A percentile compares a stretch with the other conserved stretches of the same genome.
phyloP scores from a whole-genome alignment of 768 basidiomycete species.

The Clitopilus passeckerianus region DNA sequence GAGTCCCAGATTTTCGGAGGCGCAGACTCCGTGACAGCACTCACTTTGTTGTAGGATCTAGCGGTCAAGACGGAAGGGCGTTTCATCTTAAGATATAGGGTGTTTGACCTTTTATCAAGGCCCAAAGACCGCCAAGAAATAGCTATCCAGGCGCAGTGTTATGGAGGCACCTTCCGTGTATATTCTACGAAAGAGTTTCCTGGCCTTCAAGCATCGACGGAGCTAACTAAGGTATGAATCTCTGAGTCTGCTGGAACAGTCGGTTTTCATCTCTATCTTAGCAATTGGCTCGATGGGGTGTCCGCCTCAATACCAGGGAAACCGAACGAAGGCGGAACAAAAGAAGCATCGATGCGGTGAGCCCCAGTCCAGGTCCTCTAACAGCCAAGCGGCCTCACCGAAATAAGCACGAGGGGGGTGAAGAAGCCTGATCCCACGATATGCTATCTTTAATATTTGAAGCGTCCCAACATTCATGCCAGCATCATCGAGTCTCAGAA shows the following conservation, averaged over 20 bases:
- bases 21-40: background rate
- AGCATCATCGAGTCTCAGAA: too few species aligned
- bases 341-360: conserved; percentile 6
- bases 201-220: conserved; percentile 59
- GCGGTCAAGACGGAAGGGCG: conserved; percentile 64
- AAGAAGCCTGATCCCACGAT: background rate
- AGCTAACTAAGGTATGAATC: conserved; percentile 55
- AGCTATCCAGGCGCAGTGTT: conserved; percentile 58
- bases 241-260: background rate
- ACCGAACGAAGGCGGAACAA: conserved; percentile 47
- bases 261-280: conserved; percentile 10
- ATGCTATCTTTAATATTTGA: too few species aligned
- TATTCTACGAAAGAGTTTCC: conserved; percentile 74
- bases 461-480: too few species aligned
- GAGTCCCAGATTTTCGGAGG: conserved; percentile 14
- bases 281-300: conserved; percentile 53
- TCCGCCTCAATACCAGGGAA: conserved; percentile 56
- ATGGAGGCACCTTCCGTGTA: conserved; percentile 57
- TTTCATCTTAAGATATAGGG: conserved; percentile 62
- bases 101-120: conserved; percentile 54
- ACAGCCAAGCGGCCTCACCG: background rate
- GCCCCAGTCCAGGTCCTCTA: background rate
- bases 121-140: conserved; percentile 25
- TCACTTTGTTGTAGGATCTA: conserved; percentile 44
- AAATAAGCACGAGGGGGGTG: background rate